Evolutionary conservation across 2,329 filamentous ascomycete genomes (phyloP).

Genomic region (Xylariaceae sp.): DNA sequence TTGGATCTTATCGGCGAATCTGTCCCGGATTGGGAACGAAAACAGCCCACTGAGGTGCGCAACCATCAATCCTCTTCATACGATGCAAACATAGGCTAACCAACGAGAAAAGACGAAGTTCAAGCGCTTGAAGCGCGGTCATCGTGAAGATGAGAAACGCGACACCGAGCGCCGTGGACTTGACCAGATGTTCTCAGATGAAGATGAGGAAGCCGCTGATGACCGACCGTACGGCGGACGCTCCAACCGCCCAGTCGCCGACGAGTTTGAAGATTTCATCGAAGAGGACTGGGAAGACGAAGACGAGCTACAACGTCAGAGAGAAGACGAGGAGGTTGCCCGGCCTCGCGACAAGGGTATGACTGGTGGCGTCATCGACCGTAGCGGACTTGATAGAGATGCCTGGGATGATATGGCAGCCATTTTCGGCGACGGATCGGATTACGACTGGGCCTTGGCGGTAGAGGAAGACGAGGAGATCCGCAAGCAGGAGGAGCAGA

Average conservation of each 20-base stretch:
- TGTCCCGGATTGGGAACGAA: constrained; percentile 63
- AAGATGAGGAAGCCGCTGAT: constrained; percentile 69
- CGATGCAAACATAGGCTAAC: constrained; percentile 11
- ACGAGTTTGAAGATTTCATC: constrained; percentile 94
- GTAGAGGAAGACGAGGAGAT: constrained; percentile 83
- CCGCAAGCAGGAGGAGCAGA: constrained; percentile 71
- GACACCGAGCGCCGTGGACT: constrained; percentile 64
- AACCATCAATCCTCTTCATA: not conserved
- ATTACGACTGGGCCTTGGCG: constrained; percentile 91
- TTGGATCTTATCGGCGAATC: constrained; percentile 88
- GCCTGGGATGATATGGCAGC: constrained; percentile 93
- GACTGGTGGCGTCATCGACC: constrained; percentile 66
- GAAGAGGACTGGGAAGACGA: constrained; percentile 93
- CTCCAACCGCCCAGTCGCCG: constrained; percentile 55
- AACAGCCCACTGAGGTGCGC: constrained; percentile 63
- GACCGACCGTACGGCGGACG: constrained; percentile 46
- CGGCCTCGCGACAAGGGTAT: constrained; percentile 68
- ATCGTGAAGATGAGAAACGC: constrained; percentile 66
- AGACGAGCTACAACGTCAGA: constrained; percentile 65
- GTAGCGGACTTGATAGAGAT: constrained; percentile 81
- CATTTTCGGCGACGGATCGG: constrained; percentile 91
- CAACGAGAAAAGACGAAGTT: constrained; percentile 66
- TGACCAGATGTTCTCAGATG: constrained; percentile 91
- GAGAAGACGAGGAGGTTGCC: constrained; percentile 84
- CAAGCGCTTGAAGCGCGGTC: constrained; percentile 92